Base-by-base conservation (phyloP, 2,329 filamentous ascomycete genomes). In the Pseudocercospora crystallina region DNA sequence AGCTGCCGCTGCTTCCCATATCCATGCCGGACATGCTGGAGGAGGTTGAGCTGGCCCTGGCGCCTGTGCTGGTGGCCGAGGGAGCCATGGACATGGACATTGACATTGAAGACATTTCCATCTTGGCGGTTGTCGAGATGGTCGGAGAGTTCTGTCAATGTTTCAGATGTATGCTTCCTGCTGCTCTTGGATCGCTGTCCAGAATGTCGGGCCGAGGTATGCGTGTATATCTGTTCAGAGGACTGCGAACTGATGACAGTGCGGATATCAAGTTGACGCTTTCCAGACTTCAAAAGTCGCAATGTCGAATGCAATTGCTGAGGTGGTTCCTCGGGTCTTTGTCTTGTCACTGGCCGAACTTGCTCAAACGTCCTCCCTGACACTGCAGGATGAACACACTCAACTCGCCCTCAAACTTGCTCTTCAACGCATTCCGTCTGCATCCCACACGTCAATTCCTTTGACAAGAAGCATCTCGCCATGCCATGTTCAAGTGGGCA, bases 1-100 rank as follows among this genome's bases (percentile, higher is more conserved):
- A n/a, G 20, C 20, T 26, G 20, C 20, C 7, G 20, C 4, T 4
- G 33, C 20, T 29, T 12, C 31, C 20, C 55, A 54, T 58, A 31
- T 52, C 43, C 56, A 58, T 59, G 15, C 45, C 45, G 26, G 48
- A 48, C 54, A 58, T 60, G 45, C 14, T 10, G 54, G 43, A 34
- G 13, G 41, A 43, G 9, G 46, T 49, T 8, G 45, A 48, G 17
- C 35, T 29, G 15, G 42, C 43, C 20, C 3, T 26, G 20, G 20
- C 20, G 20, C 4, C 3, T 26, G 20, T 26, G 20, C 20, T 26
- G 15, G 41, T 47, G 10, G 41, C 47, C 15, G 53, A 50, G 36
- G 20, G 20, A 3, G 20, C 20, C 20, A 26, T 26, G 20, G 20
- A 26, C 20, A 50, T 49, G 36, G 45, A 39, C 51, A 48, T 47